phyloP scores from a whole-genome alignment of 1,284 basidiomycete species.

The Inonotus hispidus region DNA sequence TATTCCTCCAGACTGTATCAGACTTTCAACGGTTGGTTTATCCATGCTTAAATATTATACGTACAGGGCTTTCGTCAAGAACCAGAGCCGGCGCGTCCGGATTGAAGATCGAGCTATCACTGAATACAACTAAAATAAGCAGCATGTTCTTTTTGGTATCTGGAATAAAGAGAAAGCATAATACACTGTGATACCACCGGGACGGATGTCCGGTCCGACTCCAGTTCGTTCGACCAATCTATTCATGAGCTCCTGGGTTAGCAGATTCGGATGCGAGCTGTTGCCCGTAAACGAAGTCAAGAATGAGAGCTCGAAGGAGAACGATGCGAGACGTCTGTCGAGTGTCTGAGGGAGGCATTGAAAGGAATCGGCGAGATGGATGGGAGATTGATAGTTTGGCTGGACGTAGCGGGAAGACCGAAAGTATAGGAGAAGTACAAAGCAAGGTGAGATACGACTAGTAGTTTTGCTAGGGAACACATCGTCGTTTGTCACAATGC shows the following conservation, averaged over 20 bases:
- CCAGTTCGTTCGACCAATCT: constrained; percentile 32
- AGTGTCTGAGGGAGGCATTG: constrained; percentile 29
- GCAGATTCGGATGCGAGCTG: constrained; percentile 27
- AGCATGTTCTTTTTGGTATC: neutral
- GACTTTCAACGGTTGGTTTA: neutral
- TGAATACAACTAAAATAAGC: constrained; percentile 7
- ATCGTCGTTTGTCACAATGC: too few species aligned
- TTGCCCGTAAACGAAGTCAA: constrained; percentile 31
- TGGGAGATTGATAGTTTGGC: constrained; percentile 12
- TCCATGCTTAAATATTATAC: constrained; percentile 4
- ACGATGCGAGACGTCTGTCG: constrained; percentile 29
- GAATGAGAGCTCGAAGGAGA: constrained; percentile 33
- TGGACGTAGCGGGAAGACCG: neutral
- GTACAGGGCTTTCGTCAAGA: constrained; percentile 27
- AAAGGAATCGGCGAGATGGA: constrained; percentile 18
- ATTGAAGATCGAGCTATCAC: constrained; percentile 31
- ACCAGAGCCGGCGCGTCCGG: constrained; percentile 26
- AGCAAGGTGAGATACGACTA: neutral
- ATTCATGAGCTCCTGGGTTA: constrained; percentile 29
- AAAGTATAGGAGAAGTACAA: neutral
- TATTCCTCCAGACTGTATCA: constrained; percentile 28
- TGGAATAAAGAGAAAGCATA: constrained; percentile 1
- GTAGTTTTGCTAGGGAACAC: neutral
- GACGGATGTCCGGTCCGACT: constrained; percentile 29
- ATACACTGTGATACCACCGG: constrained; percentile 33